Evolutionary conservation across 805 yeast species (phyloP).

Genomic region (Ascoidea rubescens): DNA sequence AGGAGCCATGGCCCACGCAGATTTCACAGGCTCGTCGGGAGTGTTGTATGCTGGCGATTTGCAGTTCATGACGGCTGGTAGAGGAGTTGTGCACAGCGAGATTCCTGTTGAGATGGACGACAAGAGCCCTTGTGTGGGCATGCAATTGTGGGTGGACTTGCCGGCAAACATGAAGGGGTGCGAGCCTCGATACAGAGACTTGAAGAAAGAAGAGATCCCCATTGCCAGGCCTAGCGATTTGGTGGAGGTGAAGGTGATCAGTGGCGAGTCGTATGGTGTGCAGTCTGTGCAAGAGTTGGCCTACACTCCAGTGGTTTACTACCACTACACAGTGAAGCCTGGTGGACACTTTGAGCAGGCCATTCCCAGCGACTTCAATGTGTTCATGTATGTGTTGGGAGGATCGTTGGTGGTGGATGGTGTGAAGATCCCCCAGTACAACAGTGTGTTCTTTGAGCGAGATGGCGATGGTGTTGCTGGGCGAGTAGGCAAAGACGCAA

Average conservation of each 20-base stretch:
- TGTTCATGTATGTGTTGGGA: constrained; percentile 51
- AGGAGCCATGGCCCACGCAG: constrained; percentile 70
- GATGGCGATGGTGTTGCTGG: constrained; percentile 57
- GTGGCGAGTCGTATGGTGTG: constrained; percentile 69
- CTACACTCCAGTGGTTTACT: constrained; percentile 67
- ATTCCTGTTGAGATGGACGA: constrained; percentile 53
- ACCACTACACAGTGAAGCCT: constrained; percentile 49
- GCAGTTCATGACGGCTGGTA: constrained; percentile 91
- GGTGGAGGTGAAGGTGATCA: constrained; percentile 54
- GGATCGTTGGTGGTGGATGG: constrained; percentile 42
- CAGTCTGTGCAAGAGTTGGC: constrained; percentile 63
- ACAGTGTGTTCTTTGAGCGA: constrained; percentile 48
- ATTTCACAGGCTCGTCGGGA: constrained; percentile 78
- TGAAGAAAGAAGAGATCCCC: constrained; percentile 60
- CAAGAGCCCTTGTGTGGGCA: constrained; percentile 41
- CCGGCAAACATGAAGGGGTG: constrained; percentile 49
- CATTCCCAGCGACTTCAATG: constrained; percentile 47
- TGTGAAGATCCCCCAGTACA: constrained; percentile 26
- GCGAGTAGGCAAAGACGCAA: constrained; percentile 27
- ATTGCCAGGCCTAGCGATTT: constrained; percentile 50
- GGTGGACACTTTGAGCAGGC: constrained; percentile 51
- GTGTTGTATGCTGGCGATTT: constrained; percentile 68
- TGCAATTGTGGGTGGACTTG: constrained; percentile 83
- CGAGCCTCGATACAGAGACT: constrained; percentile 68
- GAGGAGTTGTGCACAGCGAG: constrained; percentile 76